Evolutionary conservation across 73 alveolate species (phyloP).

Genomic region (Tetrahymena borealis): DNA sequence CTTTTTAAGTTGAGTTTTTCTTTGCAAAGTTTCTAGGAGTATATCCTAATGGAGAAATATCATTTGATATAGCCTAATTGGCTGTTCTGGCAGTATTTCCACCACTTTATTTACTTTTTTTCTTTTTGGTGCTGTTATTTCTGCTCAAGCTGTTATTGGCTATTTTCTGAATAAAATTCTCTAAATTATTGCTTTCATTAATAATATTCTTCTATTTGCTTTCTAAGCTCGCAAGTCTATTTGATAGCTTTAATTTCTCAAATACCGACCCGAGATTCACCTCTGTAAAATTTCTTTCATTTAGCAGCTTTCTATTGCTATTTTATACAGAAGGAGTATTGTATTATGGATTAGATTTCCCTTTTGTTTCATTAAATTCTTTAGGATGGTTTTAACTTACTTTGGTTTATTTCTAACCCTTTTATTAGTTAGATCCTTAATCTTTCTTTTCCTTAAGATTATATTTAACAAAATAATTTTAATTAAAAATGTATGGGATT

Average conservation of each 20-base stretch:
- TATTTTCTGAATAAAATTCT: not conserved
- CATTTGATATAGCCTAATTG: not conserved
- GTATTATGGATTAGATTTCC: not conserved
- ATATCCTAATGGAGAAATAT: not conserved
- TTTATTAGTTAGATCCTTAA: not conserved
- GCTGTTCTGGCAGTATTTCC: no score
- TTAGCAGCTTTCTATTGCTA: not conserved
- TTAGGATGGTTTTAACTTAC: not conserved
- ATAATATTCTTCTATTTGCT: not conserved
- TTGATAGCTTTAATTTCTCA: not conserved
- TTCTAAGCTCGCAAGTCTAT: not conserved
- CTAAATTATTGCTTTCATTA: not conserved
- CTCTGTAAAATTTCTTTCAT: not conserved
- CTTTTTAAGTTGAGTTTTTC: not conserved
- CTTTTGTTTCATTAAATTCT: not conserved
- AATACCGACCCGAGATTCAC: not conserved
- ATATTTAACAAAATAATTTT: not conserved
- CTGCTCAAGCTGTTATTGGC: not conserved
- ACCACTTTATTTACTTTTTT: not conserved
- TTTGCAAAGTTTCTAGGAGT: not conserved
- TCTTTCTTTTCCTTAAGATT: not conserved
- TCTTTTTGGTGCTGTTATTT: not conserved
- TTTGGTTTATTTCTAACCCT: not conserved
- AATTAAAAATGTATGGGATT: not conserved
- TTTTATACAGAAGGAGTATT: not conserved